phyloP scores from a whole-genome alignment of 106 monocot species.

The Dactylorhiza incarnata region DNA sequence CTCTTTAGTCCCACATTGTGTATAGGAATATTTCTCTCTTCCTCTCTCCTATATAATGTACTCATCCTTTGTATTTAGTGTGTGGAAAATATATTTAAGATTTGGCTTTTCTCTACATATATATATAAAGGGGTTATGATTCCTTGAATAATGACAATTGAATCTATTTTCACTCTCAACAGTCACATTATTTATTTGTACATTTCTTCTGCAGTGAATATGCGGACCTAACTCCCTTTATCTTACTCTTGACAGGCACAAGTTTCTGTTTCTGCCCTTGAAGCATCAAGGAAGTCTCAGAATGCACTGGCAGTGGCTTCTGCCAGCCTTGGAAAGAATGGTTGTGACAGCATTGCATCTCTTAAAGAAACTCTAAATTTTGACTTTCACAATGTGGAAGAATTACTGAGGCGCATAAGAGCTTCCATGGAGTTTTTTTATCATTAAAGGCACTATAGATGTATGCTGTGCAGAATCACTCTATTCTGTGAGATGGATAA shows the following conservation, averaged over 20 bases:
- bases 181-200: too few species aligned
- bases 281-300: not conserved
- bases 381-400: not conserved
- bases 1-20: too few species aligned
- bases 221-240: not conserved
- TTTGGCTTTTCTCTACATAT: too few species aligned
- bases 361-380: not conserved
- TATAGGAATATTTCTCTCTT: too few species aligned
- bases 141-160: too few species aligned
- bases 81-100: too few species aligned
- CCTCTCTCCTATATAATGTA: too few species aligned
- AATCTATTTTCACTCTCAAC: too few species aligned
- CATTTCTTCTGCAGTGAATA: not conserved
- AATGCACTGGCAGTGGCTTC: not conserved
- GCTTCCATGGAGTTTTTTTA: constrained; percentile 1
- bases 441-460: constrained; percentile 1
- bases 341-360: not conserved
- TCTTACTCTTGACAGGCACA: constrained; percentile 1
- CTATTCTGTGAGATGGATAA: not conserved
- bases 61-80: too few species aligned
- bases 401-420: constrained; percentile 1
- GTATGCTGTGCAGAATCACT: not conserved
- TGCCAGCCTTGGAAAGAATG: not conserved
- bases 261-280: not conserved
- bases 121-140: too few species aligned